Conservation (phyloP, 1,284 basidiomycete species). For the Puccinia horiana region DNA sequence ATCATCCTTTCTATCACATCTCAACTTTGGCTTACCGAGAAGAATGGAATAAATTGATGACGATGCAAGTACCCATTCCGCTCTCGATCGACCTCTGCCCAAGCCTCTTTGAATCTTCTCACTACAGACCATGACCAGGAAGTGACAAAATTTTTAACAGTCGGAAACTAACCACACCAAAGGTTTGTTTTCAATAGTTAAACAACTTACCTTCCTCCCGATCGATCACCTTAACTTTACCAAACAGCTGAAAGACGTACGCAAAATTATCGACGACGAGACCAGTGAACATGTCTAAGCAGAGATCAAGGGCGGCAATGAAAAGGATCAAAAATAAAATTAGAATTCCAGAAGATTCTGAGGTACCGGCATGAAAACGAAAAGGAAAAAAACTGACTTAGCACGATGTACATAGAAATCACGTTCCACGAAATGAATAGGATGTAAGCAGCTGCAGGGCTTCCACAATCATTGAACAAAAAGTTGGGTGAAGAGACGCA, state of each 20-base stretch:
- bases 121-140: conserved; percentile 51
- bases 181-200: too few relatives aligned
- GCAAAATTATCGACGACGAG: conserved; percentile 96
- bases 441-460: conserved; percentile 76
- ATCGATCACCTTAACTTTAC: conserved; percentile 74
- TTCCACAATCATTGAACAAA: conserved; percentile 84
- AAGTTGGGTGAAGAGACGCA: conserved; percentile 71
- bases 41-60: conserved; percentile 74
- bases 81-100: conserved; percentile 79
- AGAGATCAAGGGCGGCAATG: too few relatives aligned
- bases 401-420: conserved; percentile 71
- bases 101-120: conserved; percentile 81
- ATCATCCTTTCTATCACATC: not conserved
- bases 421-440: conserved; percentile 97
- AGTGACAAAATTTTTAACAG: too few relatives aligned
- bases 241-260: conserved; percentile 82
- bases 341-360: too few relatives aligned
- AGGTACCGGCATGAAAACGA: too few relatives aligned
- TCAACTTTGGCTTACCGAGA: conserved; percentile 62
- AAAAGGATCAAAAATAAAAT: too few relatives aligned
- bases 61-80: conserved; percentile 77
- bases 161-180: too few relatives aligned
- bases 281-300: conserved; percentile 62
- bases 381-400: conserved; percentile 41
- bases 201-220: conserved; percentile 68